phyloP scores from a whole-genome alignment of 148 eudicot species.

The Salicornia ramosissima region DNA sequence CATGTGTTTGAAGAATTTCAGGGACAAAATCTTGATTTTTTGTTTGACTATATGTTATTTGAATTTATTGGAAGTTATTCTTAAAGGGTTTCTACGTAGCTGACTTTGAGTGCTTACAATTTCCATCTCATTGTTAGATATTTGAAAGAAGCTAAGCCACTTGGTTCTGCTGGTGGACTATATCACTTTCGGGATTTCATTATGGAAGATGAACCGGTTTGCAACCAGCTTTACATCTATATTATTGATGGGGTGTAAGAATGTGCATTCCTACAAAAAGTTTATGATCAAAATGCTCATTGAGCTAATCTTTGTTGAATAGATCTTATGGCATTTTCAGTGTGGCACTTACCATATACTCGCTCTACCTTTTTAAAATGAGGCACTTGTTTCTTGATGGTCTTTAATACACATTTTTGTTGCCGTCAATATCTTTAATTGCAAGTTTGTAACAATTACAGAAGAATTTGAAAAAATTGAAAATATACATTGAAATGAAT shows the following conservation, averaged over 20 bases:
- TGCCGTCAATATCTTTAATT: no score
- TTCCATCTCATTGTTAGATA: constrained; percentile 40
- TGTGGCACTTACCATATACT: background rate
- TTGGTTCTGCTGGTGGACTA: constrained; percentile 92
- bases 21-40: no score
- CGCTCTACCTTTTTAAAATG: background rate
- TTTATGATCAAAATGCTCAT: background rate
- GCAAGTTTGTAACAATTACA: no score
- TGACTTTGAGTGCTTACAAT: background rate
- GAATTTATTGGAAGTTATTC: no score
- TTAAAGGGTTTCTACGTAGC: no score
- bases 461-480: no score
- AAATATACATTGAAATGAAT: no score
- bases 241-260: constrained; percentile 2
- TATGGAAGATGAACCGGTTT: constrained; percentile 86
- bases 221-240: constrained; percentile 9
- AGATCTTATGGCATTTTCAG: background rate
- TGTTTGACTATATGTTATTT: no score
- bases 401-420: background rate
- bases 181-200: constrained; percentile 78
- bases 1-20: no score
- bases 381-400: no score
- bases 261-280: background rate
- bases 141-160: constrained; percentile 91
- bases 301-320: background rate